Percentiles rank a stretch among this genome's conserved stretches.
Evolutionary conservation across 2,329 filamentous ascomycete genomes (phyloP).

Genomic region (Cladosporium oxysporum): DNA sequence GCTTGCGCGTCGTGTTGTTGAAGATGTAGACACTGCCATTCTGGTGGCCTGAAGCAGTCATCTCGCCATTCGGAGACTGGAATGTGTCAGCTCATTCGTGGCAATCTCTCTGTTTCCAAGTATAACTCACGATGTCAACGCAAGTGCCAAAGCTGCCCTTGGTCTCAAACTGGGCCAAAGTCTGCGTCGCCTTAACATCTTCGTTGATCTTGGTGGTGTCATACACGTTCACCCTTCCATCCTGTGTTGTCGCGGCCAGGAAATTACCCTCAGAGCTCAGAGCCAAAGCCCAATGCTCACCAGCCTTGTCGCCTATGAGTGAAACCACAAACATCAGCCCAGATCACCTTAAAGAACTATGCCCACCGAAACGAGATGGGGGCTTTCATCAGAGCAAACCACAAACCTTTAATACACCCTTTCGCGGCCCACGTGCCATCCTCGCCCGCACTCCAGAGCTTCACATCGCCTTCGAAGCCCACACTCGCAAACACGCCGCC

Average conservation of each 20-base stretch:
- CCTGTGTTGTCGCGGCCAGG: conserved; percentile 82
- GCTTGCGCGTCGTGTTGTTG: conserved; percentile 83
- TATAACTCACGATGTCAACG: conserved; percentile 68
- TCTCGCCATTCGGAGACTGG: conserved; percentile 68
- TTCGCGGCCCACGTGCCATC: conserved; percentile 57
- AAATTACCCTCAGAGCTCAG: conserved; percentile 81
- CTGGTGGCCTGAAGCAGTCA: conserved; percentile 90
- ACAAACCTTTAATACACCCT: conserved; percentile 48
- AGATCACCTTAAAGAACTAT: neutral
- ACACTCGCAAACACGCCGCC: conserved; percentile 76
- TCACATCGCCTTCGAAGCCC: conserved; percentile 87
- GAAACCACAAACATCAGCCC: neutral
- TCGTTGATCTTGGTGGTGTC: conserved; percentile 50
- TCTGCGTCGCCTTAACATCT: conserved; percentile 49
- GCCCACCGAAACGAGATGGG: neutral
- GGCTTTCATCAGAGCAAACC: neutral
- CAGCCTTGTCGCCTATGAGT: conserved; percentile 56
- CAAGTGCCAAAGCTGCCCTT: conserved; percentile 89
- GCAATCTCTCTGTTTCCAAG: neutral
- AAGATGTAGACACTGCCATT: conserved; percentile 93
- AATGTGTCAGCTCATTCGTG: neutral
- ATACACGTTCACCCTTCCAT: conserved; percentile 89
- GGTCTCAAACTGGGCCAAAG: conserved; percentile 83
- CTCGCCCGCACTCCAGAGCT: conserved; percentile 69
- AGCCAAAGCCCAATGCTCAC: conserved; percentile 83